A percentile compares a stretch with the other conserved stretches of the same genome.
Evolutionary conservation across 306 rosid species (phyloP).

Genomic region (Alnus glutinosa): DNA sequence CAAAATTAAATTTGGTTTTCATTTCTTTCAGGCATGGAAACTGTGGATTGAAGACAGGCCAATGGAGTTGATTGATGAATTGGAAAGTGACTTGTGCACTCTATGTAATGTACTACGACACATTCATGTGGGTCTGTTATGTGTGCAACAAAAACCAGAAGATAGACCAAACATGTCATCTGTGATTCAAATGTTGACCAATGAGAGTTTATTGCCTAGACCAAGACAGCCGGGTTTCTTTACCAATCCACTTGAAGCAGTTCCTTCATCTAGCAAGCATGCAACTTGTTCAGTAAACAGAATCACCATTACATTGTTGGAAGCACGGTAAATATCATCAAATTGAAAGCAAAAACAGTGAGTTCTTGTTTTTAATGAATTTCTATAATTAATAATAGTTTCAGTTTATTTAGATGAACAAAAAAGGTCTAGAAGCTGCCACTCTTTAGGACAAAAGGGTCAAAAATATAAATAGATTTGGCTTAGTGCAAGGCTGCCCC

Average conservation of each 20-base stretch:
- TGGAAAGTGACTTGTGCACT: background rate
- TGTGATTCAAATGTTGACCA: conserved; percentile 47
- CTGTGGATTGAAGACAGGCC: too few relatives aligned
- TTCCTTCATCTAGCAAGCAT: conserved; percentile 15
- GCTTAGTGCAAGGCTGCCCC: too few relatives aligned
- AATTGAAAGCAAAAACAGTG: too few relatives aligned
- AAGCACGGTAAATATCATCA: conserved; percentile 25
- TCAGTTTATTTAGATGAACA: too few relatives aligned
- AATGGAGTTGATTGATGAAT: background rate
- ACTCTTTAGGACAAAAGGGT: too few relatives aligned
- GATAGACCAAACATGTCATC: conserved; percentile 60
- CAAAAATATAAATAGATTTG: too few relatives aligned
- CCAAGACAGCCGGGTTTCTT: conserved; percentile 56
- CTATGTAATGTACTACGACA: conserved; percentile 32
- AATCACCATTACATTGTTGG: conserved; percentile 25
- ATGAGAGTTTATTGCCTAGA: conserved; percentile 38
- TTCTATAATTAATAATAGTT: too few relatives aligned
- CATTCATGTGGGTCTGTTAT: conserved; percentile 55
- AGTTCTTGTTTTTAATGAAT: too few relatives aligned
- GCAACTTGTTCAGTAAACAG: conserved; percentile 28
- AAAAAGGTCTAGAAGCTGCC: too few relatives aligned
- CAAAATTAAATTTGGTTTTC: too few relatives aligned
- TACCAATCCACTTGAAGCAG: background rate
- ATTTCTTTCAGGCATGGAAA: too few relatives aligned
- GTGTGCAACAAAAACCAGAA: conserved; percentile 48